Percentiles rank a stretch among this genome's conserved stretches.
These are phyloP conservation scores for Meira miltonrushii DNA, from an alignment of 1,284 basidiomycete genomes.

Conservation along the genomic window DNA sequence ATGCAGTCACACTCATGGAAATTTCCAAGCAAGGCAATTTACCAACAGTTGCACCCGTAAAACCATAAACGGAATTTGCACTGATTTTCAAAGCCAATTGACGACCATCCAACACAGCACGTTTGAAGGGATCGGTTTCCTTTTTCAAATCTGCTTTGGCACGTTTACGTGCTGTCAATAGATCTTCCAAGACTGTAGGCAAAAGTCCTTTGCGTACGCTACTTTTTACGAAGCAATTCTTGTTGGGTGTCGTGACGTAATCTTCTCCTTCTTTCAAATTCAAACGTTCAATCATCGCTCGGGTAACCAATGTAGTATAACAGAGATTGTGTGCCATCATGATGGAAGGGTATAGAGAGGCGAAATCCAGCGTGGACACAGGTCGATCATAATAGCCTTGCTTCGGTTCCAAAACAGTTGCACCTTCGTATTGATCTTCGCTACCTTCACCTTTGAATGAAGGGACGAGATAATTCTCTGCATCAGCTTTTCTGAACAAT, in stretches of 20 bases:
- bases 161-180: slow-evolving; percentile 47
- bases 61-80: slow-evolving; percentile 53
- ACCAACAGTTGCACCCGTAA: slow-evolving; percentile 51
- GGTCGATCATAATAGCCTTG: slow-evolving; percentile 52
- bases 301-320: slow-evolving; percentile 50
- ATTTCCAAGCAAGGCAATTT: slow-evolving; percentile 51
- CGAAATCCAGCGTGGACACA: slow-evolving; percentile 51
- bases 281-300: slow-evolving; percentile 47
- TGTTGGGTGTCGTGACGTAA: slow-evolving; percentile 51
- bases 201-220: slow-evolving; percentile 46
- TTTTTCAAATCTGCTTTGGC: slow-evolving; percentile 52
- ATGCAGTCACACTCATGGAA: slow-evolving; percentile 52
- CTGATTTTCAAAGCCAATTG: slow-evolving; percentile 51
- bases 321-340: slow-evolving; percentile 53
- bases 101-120: slow-evolving; percentile 50
- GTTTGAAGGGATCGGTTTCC: slow-evolving; percentile 50
- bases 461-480: slow-evolving; percentile 50
- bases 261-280: slow-evolving; percentile 41
- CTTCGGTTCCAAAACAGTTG: slow-evolving; percentile 50
- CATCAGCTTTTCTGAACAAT: slow-evolving; percentile 51
- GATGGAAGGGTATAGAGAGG: slow-evolving; percentile 51
- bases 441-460: slow-evolving; percentile 47
- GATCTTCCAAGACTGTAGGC: slow-evolving; percentile 46
- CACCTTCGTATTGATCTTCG: slow-evolving; percentile 52
- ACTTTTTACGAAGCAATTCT: slow-evolving; percentile 48